Evolutionary conservation across 108 stramenopile species (phyloP).

Genomic region (Stephanodiscus triporus): DNA sequence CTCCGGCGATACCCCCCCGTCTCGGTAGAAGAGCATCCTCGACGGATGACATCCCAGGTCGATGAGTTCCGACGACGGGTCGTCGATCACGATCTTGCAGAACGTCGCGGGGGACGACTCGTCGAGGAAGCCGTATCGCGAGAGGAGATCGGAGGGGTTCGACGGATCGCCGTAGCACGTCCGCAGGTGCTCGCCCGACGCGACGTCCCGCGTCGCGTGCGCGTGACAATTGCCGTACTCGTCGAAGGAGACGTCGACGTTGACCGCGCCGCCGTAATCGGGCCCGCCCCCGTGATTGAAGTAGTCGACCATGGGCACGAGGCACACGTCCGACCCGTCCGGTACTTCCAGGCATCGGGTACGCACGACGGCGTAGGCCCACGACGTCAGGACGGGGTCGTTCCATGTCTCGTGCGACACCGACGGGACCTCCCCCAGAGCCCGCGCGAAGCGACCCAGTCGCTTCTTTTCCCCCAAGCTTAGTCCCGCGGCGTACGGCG

Average conservation of each 20-base stretch:
- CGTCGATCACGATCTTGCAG: constrained; percentile 53
- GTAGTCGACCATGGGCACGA: constrained; percentile 35
- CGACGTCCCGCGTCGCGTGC: constrained; percentile 13
- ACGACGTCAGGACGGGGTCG: constrained; percentile 21
- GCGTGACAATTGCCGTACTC: constrained; percentile 52
- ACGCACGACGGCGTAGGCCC: constrained; percentile 18
- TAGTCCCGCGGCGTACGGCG: constrained; percentile 28
- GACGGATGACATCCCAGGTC: constrained; percentile 50
- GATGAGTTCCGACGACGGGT: constrained; percentile 38
- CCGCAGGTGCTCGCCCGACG: constrained; percentile 14
- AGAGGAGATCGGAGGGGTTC: constrained; percentile 31
- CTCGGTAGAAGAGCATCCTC: constrained; percentile 54
- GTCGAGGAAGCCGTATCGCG: constrained; percentile 43
- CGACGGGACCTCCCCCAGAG: neutral
- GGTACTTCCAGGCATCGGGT: constrained; percentile 15
- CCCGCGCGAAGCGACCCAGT: constrained; percentile 10
- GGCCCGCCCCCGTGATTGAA: constrained; percentile 32
- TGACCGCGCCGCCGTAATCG: neutral
- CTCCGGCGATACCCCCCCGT: constrained; percentile 22
- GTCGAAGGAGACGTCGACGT: constrained; percentile 28
- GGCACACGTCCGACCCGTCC: neutral
- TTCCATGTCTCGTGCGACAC: constrained; percentile 1
- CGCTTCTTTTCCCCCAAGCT: constrained; percentile 17
- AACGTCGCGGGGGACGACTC: constrained; percentile 37
- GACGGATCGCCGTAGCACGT: constrained; percentile 40